A percentile compares a stretch with the other conserved stretches of the same genome.
Conservation (phyloP, 805 yeast species). For the Clavispora santaluciae region DNA sequence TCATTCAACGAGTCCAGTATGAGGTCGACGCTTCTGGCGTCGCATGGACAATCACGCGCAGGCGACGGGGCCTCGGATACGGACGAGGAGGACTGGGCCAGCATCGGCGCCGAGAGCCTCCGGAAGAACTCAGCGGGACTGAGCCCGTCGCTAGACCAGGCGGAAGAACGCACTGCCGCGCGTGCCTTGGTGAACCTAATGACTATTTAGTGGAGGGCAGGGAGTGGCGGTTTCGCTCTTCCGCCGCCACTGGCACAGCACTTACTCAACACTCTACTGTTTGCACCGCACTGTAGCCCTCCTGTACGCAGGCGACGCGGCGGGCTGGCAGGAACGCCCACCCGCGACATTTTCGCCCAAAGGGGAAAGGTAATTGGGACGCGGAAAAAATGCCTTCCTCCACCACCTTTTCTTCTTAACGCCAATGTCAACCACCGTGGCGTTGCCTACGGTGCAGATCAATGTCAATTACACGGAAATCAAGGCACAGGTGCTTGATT, state of each 20-base stretch:
- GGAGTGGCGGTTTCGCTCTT: not conserved
- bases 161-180: conserved; percentile 52
- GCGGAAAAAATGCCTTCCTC: not conserved
- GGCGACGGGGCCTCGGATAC: conserved; percentile 52
- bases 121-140: conserved; percentile 27
- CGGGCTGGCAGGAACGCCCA: not conserved
- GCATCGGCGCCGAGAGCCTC: conserved; percentile 75
- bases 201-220: conserved; percentile 14
- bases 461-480: conserved; percentile 71
- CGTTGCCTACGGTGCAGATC: conserved; percentile 62
- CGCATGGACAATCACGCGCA: conserved; percentile 6
- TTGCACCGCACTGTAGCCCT: not conserved
- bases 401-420: conserved; percentile 1
- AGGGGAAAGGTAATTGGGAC: conserved; percentile 10
- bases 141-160: conserved; percentile 14
- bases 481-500: conserved; percentile 53
- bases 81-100: conserved; percentile 96
- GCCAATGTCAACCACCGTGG: conserved; percentile 19
- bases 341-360: conserved; percentile 10
- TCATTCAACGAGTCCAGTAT: conserved; percentile 41
- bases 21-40: conserved; percentile 36
- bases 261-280: not conserved
- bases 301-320: not conserved
- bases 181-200: conserved; percentile 60
- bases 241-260: not conserved